Conservation (phyloP, 768 basidiomycete genomes). For the Tubosaeta brunneosetosa region DNA sequence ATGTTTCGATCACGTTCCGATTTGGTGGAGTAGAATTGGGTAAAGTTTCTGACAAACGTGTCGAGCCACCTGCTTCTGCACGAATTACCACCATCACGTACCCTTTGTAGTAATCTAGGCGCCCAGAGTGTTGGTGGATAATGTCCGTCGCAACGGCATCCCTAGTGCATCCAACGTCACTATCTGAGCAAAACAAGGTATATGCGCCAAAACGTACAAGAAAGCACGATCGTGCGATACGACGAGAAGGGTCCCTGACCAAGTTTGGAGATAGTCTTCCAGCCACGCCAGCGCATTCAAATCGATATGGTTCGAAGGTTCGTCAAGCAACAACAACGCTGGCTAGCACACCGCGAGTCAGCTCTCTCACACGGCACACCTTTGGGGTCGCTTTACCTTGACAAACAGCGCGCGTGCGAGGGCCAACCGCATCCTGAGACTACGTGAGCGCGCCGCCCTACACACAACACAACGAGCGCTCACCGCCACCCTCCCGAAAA, state of each 20-base stretch:
- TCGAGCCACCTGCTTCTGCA: slow-evolving; percentile 2
- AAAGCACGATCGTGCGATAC: slow-evolving; percentile 99
- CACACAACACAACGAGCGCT: slow-evolving; percentile 10
- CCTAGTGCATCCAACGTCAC: slow-evolving; percentile 31
- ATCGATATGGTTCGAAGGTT: slow-evolving; percentile 97
- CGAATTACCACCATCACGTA: slow-evolving; percentile 25
- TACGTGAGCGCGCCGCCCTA: not conserved
- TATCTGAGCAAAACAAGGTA: not conserved
- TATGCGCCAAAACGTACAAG: slow-evolving; percentile 47
- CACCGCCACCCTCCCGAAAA: slow-evolving; percentile 97
- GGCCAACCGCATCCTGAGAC: slow-evolving; percentile 84
- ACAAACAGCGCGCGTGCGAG: slow-evolving; percentile 95
- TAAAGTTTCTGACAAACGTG: slow-evolving; percentile 67
- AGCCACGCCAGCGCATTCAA: slow-evolving; percentile 96
- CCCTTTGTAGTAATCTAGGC: slow-evolving; percentile 98
- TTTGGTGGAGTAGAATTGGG: slow-evolving; percentile 98
- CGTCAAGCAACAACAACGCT: slow-evolving; percentile 76
- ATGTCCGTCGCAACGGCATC: slow-evolving; percentile 98
- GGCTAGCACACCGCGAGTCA: slow-evolving; percentile 40
- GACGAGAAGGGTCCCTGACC: slow-evolving; percentile 87
- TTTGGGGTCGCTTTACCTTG: slow-evolving; percentile 47
- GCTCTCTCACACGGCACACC: not conserved
- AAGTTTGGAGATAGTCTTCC: slow-evolving; percentile 95
- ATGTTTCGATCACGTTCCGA: slow-evolving; percentile 89
- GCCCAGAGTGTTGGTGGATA: slow-evolving; percentile 88